phyloP scores from a whole-genome alignment of 495 filamentous ascomycete species.

The Apodospora peruviana region DNA sequence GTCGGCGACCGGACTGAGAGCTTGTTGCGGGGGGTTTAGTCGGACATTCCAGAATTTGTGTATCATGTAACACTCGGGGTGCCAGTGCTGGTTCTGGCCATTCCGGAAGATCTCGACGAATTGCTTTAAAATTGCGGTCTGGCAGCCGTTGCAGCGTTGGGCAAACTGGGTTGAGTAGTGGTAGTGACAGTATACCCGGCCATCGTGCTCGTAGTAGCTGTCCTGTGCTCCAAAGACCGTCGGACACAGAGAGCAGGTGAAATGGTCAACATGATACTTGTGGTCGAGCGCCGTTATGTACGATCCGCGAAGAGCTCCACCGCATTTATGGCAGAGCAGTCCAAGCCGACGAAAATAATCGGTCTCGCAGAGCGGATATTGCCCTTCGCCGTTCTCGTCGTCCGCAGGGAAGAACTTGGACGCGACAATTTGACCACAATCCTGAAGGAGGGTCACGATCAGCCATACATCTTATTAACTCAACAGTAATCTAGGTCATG shows the following conservation, averaged over 20 bases:
- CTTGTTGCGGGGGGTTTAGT: constrained; percentile 47
- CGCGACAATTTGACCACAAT: constrained; percentile 92
- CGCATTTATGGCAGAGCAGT: constrained; percentile 85
- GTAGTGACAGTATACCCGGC: constrained; percentile 95
- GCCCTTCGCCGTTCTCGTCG: constrained; percentile 73
- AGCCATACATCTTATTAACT: background rate
- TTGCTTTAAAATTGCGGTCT: constrained; percentile 97
- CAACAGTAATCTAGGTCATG: background rate
- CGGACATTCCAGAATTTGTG: constrained; percentile 99
- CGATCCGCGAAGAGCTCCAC: constrained; percentile 88
- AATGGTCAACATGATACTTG: constrained; percentile 99
- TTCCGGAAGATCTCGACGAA: constrained; percentile 99
- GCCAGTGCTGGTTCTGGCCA: constrained; percentile 98
- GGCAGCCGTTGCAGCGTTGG: constrained; percentile 91
- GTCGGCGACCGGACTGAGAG: constrained; percentile 51
- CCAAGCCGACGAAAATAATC: constrained; percentile 95
- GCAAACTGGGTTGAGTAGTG: constrained; percentile 98
- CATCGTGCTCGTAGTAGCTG: constrained; percentile 97
- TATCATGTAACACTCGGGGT: constrained; percentile 99
- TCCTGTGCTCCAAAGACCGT: constrained; percentile 97
- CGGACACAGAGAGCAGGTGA: constrained; percentile 95
- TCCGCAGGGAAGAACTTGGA: constrained; percentile 98
- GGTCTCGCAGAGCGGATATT: constrained; percentile 95
- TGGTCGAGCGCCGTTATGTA: constrained; percentile 97
- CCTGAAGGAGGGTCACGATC: constrained; percentile 45